Evolutionary conservation across 1,284 basidiomycete species (phyloP).

Genomic region (Sanghuangporus baumii): DNA sequence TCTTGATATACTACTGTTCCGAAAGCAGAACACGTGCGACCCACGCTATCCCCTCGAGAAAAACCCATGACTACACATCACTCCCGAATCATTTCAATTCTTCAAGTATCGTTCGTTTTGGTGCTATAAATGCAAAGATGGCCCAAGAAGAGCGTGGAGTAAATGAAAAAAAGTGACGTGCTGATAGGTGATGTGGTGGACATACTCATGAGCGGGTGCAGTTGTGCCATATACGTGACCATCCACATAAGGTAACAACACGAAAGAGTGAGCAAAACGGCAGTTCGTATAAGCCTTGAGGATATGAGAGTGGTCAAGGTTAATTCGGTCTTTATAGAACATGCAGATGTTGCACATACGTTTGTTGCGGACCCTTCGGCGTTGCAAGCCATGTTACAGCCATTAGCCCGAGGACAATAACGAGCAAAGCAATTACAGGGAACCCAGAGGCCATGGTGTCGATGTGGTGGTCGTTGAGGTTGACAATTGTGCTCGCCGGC

Average conservation of each 20-base stretch:
- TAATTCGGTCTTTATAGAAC: constrained; percentile 2
- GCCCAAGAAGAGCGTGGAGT: not conserved
- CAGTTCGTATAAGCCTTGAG: constrained; percentile 74
- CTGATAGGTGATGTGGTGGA: not conserved
- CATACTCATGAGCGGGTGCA: constrained; percentile 84
- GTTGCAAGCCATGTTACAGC: constrained; percentile 60
- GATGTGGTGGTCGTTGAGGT: not conserved
- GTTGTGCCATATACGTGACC: constrained; percentile 87
- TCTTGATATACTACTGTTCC: not conserved
- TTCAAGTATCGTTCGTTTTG: constrained; percentile 6
- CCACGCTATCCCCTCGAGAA: not conserved
- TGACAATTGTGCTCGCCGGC: too few relatives aligned
- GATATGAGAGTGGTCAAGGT: not conserved
- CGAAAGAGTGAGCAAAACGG: constrained; percentile 67
- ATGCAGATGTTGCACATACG: constrained; percentile 48
- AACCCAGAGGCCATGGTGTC: constrained; percentile 47
- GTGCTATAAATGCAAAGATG: constrained; percentile 1
- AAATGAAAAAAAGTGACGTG: not conserved
- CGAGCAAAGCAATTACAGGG: constrained; percentile 49
- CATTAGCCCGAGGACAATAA: constrained; percentile 59
- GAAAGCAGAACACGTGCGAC: not conserved
- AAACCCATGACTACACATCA: too few relatives aligned
- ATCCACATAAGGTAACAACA: constrained; percentile 94
- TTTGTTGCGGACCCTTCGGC: constrained; percentile 84
- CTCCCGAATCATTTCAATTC: not conserved